A percentile compares a stretch with the other conserved stretches of the same genome.
Evolutionary conservation across 2,329 filamentous ascomycete genomes (phyloP).

Genomic region (Calonectria multiphialidica): DNA sequence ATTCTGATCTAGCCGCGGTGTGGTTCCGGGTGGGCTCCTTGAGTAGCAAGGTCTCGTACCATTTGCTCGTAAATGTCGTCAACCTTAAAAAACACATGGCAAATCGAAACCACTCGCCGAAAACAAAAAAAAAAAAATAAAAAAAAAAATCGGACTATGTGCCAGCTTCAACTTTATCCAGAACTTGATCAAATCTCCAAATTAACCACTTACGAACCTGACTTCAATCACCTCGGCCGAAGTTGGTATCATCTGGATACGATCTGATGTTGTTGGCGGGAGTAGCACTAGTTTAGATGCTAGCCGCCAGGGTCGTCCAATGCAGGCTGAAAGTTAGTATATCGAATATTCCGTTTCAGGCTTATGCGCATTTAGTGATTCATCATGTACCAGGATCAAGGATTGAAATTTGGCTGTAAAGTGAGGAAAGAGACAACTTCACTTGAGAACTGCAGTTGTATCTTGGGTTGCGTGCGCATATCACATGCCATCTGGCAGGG

Average conservation of each 20-base stretch:
- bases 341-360: constrained; percentile 11
- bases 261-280: background rate
- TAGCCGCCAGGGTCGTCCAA: background rate
- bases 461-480: background rate
- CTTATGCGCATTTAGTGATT: constrained; percentile 20
- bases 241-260: background rate
- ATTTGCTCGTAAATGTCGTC: background rate
- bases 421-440: constrained; percentile 29
- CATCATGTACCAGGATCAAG: constrained; percentile 30
- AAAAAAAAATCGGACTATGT: background rate
- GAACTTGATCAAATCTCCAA: background rate
- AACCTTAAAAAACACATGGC: too few relatives aligned
- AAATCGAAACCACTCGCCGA: too few relatives aligned
- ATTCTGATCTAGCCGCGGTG: background rate
- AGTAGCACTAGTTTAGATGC: background rate
- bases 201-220: background rate
- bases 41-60: background rate
- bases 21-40: background rate
- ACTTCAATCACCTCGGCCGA: too few relatives aligned
- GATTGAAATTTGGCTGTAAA: background rate
- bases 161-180: background rate
- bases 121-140: background rate
- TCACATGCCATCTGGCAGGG: background rate
- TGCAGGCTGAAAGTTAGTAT: background rate
- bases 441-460: constrained; percentile 10